Evolutionary conservation across 164 flowering plant species (phyloP).

Genomic region (Magnolia changhungtana): DNA sequence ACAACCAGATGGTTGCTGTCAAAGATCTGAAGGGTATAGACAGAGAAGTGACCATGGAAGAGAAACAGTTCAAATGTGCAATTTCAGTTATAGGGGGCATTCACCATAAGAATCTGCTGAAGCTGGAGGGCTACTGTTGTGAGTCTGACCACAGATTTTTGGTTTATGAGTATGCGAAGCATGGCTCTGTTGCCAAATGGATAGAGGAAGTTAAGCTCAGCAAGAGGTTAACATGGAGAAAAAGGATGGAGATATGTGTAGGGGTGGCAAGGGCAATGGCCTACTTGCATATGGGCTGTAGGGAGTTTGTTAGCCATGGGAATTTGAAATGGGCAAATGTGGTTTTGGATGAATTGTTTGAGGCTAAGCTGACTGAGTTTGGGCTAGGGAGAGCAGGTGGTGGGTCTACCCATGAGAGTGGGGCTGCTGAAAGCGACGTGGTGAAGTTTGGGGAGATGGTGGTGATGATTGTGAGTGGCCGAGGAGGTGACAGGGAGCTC

Average conservation of each 20-base stretch:
- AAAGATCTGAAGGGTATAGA: slow-evolving; percentile 29
- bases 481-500: slow-evolving; percentile 17
- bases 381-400: slow-evolving; percentile 30
- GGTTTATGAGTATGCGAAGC: slow-evolving; percentile 59
- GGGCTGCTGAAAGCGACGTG: slow-evolving; percentile 45
- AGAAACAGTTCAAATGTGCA: slow-evolving; percentile 42
- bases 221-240: slow-evolving; percentile 50
- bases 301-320: slow-evolving; percentile 66
- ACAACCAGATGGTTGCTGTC: slow-evolving; percentile 39
- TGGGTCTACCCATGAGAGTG: background rate
- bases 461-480: slow-evolving; percentile 39
- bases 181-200: slow-evolving; percentile 45
- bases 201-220: slow-evolving; percentile 39
- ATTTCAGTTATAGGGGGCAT: slow-evolving; percentile 50
- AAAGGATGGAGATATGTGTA: slow-evolving; percentile 48
- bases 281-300: slow-evolving; percentile 65
- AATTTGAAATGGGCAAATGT: slow-evolving; percentile 60
- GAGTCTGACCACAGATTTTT: slow-evolving; percentile 44
- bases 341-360: slow-evolving; percentile 50
- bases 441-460: slow-evolving; percentile 58
- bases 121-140: slow-evolving; percentile 65
- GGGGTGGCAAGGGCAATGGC: slow-evolving; percentile 57
- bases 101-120: slow-evolving; percentile 59
- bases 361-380: slow-evolving; percentile 56
- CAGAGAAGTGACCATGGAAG: slow-evolving; percentile 25